These are phyloP conservation scores for Fusarium duplospermum DNA, from an alignment of 2,329 filamentous ascomycete genomes.

Conservation along the genomic window DNA sequence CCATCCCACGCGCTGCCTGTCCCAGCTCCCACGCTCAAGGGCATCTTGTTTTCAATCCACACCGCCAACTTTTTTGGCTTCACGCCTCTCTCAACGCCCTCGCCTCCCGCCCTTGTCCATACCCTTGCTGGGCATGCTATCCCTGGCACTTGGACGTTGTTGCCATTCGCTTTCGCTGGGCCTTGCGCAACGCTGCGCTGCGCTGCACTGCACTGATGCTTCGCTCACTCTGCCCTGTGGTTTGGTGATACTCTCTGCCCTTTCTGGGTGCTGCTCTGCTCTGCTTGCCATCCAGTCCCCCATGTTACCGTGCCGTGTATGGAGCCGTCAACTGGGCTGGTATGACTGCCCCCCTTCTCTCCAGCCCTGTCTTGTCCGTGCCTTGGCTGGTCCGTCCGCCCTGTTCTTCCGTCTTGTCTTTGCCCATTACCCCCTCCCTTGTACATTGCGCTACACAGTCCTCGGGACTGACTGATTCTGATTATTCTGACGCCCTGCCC, in stretches of 20 bases:
- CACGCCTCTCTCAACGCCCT: constrained; percentile 18
- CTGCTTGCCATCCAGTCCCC: not conserved
- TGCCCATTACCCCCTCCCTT: not conserved
- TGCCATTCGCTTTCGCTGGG: constrained; percentile 5
- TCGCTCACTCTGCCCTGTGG: constrained; percentile 17
- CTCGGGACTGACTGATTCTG: not conserved
- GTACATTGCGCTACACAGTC: constrained; percentile 1
- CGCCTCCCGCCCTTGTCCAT: constrained; percentile 17
- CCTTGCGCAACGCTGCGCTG: not conserved
- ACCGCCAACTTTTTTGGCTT: constrained; percentile 13
- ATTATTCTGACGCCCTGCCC: not conserved
- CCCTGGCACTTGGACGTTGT: constrained; percentile 27
- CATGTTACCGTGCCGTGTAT: constrained; percentile 24
- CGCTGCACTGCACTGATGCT: not conserved
- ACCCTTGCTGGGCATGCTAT: constrained; percentile 19
- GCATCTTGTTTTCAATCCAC: constrained; percentile 12
- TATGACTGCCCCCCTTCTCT: constrained; percentile 29
- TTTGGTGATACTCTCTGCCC: not conserved
- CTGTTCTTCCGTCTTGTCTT: constrained; percentile 24
- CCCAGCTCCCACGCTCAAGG: constrained; percentile 1
- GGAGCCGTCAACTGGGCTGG: constrained; percentile 26
- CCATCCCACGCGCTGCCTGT: constrained; percentile 1
- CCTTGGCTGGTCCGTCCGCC: constrained; percentile 36
- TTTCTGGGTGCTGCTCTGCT: not conserved
- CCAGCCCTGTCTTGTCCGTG: constrained; percentile 37